Evolutionary conservation across 352 stramenopile species (phyloP), one percentile per base, ranked within the genome.

Genomic region (Pythium monospermum): DNA sequence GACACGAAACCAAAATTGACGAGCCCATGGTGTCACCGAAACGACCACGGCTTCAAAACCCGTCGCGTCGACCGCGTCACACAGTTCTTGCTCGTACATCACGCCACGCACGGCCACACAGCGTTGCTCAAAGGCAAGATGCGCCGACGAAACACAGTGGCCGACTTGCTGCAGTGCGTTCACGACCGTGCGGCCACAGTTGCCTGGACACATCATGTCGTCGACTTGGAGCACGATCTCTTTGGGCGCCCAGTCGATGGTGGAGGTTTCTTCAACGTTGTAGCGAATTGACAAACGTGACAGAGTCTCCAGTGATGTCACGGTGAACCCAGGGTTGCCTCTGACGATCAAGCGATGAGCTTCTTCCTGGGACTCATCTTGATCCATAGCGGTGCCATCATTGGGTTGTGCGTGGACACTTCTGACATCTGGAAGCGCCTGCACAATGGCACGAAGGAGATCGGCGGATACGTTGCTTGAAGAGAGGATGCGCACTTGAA

Each of bases 171-270:
- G 66, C 11, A 85, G 49, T 4, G 79, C 73, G 31, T 81, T 83
- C 21, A 92, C 55, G 19, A 93, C 76, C 2, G 80, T 82, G n/a
- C 61, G 69, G 13, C 83, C 83, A 40, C 83, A 93, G 39, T 88
- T 91, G 31, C 64, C 68, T 15, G 76, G 66, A 46, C 83, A 93
- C 80, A 93, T 93, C 76, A 93, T 93, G 19, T 83, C 83, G 23
- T 69, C 59, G 11, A 93, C 72, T 18, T 61, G 56, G 11, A 93
- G 45, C 23, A 86, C 73, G 30, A 90, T 61, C 57, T 90, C 72
- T 56, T 86, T 85, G 30, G 53, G 58, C 12, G 64, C 59, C 79
- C 79, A 90, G 10, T 41, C 22, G 30, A 69, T 63, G 19, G 61
- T 53, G 7, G 51, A 61, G n/a, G 69, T 54, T 26, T 79, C 65